Evolutionary conservation across 768 basidiomycete species (phyloP), one percentile per base, ranked within the genome.

Genomic region (Sarcodon aspratus): DNA sequence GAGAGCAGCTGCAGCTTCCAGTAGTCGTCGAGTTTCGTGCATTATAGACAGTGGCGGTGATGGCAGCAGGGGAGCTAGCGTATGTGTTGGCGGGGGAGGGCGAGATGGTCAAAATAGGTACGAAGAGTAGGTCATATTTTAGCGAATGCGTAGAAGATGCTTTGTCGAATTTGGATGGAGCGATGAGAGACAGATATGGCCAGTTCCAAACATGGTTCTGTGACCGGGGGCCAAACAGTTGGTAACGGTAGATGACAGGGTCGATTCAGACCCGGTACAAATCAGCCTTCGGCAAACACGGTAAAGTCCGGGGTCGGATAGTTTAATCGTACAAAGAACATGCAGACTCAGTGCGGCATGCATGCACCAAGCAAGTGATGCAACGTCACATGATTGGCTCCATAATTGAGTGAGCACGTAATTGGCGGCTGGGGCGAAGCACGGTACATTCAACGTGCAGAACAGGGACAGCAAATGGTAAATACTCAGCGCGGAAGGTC

Each of bases 1-100:
- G 63, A 92, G 82, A 50, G 82, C 78, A 44, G 69, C 66, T 36
- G 89, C 87, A 34, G 88, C 87, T 63, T 87, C 80, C 59, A 90
- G 65, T 55, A 90, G 77, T 63, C 87, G 73, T 58, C 72, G 69
- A 47, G 82, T 84, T 57, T 88, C 82, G 59, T 79, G 74, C 82
- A 85, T 85, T 27, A 27, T 27, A 27, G 21, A 27, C 54, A 56
- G 63, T 47, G 47, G 47, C 50, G 57, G 56, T 50, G 55, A 62
- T 37, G 57, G 59, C 59, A 64, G 69, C 66, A 69, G 69, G 66
- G 67, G 63, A 50, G 76, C 83, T 81, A 73, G 68, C 76, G 76
- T 69, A 69, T 49, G 48, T n/a, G 32, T 15, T 36, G 33, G 11
- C 2, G 44, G 10, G 15, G 13, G 18, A 33, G 45, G 12, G 45